Base-by-base conservation (phyloP, 2,329 filamentous ascomycete genomes). In the Rosellinia necatrix region DNA sequence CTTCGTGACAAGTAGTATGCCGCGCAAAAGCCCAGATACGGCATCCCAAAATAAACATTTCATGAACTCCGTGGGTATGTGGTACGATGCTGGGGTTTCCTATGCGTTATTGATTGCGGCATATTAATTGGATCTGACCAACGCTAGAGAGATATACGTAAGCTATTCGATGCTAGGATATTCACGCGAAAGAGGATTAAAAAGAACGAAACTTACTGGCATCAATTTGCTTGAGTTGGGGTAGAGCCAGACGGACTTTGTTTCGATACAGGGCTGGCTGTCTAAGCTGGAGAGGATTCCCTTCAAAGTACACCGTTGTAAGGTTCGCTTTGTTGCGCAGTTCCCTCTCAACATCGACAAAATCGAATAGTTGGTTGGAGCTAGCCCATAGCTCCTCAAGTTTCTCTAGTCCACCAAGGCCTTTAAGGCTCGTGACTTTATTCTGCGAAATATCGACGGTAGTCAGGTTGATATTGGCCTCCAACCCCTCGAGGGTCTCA, bases 311-410 rank as follows among this genome's bases (percentile, higher is more conserved):
- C 9, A 99, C 93, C 1, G 94, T 97, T 58, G 87, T 85, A 64
- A 97, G 75, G 32, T 87, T 77, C 69, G 89, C 78, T 77, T 96
- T 97, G 69, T 94, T 89, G 49, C 76, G 81, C 61, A 99, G 75
- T 65, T 90, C 83, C 53, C 81, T 82, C 75, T 97, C 89, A 3
- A 97, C 83, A 68, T 97, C 92, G 38, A 80, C 78, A 67, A 97
- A 96, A 70, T 90, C 90, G 17, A 76, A 76, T 22, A 99, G 73
- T 65, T 89, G 80, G 74, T 96, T 97, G 73, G 92, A 92, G 65
- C 90, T 94, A 13, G 92, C 94, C 94, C 94, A 99, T 24, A 99
- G 74, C 72, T 99, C 94, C 71, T 96, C 90, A 21, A 99, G 78
- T 12, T 90, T 80, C 48, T 75, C 78, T 34, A 97, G 77, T 5